phyloP scores from a whole-genome alignment of 768 basidiomycete species.

The Lentinus tigrinus region DNA sequence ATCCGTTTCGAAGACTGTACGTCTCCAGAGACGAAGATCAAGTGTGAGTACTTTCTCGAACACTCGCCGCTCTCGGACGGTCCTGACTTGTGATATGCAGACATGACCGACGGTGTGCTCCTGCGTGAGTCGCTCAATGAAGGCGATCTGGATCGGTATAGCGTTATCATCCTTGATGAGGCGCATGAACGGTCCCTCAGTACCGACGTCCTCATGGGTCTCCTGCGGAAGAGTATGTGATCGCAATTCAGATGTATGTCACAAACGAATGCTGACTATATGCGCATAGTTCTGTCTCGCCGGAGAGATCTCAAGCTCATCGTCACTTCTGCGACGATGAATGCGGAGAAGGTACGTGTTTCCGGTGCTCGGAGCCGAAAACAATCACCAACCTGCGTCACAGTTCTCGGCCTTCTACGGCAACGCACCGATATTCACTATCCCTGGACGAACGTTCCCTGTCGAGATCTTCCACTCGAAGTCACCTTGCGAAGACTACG shows the following conservation, averaged over 20 bases:
- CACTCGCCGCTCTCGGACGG: too few species aligned
- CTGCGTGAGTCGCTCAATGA: constrained; percentile 98
- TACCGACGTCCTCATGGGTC: constrained; percentile 97
- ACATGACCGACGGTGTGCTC: constrained; percentile 98
- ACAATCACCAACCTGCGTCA: not conserved
- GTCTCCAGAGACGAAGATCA: constrained; percentile 90
- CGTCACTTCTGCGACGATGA: constrained; percentile 99
- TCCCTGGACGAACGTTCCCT: constrained; percentile 93
- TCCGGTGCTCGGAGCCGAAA: not conserved
- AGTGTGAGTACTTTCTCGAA: constrained; percentile 85
- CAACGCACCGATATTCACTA: constrained; percentile 91
- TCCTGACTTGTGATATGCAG: constrained; percentile 36
- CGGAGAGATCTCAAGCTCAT: constrained; percentile 93
- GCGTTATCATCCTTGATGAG: constrained; percentile 97
- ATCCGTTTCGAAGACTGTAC: constrained; percentile 99
- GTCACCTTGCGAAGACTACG: constrained; percentile 98
- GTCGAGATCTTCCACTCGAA: constrained; percentile 96
- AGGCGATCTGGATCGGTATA: constrained; percentile 96
- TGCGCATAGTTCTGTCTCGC: constrained; percentile 61
- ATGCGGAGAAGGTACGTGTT: constrained; percentile 84
- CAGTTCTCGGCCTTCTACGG: constrained; percentile 96
- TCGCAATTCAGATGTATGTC: constrained; percentile 26
- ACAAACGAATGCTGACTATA: not conserved
- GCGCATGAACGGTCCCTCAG: constrained; percentile 97
- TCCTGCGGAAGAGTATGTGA: constrained; percentile 89